phyloP scores from a whole-genome alignment of 2,329 filamentous ascomycete species.

The Colletotrichum agaves region DNA sequence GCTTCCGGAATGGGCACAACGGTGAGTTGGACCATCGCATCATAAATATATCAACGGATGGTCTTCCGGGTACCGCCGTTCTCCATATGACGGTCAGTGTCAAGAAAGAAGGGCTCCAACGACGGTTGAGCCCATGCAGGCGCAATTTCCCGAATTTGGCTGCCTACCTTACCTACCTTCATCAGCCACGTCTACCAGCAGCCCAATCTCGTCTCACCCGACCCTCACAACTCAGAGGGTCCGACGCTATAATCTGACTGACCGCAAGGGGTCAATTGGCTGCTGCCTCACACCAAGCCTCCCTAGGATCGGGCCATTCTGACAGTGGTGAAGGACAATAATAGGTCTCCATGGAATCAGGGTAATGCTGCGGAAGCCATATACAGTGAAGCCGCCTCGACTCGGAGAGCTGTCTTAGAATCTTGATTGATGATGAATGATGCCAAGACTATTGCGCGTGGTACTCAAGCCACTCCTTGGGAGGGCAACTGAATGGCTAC shows the following conservation, averaged over 20 bases:
- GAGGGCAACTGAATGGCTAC: too few species aligned
- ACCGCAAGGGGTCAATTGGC: background rate
- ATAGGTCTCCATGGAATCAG: background rate
- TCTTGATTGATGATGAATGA: too few species aligned
- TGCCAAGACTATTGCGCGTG: too few species aligned
- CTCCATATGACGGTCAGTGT: background rate
- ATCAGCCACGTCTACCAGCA: slow-evolving; percentile 21
- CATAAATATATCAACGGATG: background rate
- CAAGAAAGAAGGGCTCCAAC: slow-evolving; percentile 4
- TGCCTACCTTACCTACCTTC: slow-evolving; percentile 6
- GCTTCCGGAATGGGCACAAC: background rate
- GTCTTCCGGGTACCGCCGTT: slow-evolving; percentile 11
- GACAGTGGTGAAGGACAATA: background rate
- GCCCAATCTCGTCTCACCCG: background rate
- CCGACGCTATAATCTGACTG: slow-evolving; percentile 23
- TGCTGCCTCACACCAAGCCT: slow-evolving; percentile 1
- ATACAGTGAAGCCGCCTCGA: too few species aligned
- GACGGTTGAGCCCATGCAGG: slow-evolving; percentile 15
- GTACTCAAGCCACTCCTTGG: too few species aligned
- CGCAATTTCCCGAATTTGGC: slow-evolving; percentile 1
- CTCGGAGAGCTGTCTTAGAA: too few species aligned
- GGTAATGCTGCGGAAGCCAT: background rate
- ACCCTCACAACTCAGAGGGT: background rate
- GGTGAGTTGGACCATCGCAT: background rate
- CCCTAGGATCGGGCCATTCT: slow-evolving; percentile 4